Conservation (phyloP, 768 basidiomycete species). For the Cantharellus anzutake region DNA sequence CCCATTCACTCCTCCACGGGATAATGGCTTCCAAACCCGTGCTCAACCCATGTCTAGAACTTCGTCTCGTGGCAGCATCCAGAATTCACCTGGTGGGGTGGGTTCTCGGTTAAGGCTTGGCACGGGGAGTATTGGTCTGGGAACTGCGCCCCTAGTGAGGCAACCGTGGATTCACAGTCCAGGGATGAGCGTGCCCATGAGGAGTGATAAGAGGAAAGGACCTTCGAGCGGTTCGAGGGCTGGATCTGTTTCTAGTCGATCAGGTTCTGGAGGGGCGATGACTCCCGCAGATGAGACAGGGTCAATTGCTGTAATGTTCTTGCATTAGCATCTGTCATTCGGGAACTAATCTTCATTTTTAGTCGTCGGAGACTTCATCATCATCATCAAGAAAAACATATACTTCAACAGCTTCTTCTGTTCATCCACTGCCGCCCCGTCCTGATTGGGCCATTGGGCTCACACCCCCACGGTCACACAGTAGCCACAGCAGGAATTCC, state of each 20-base stretch:
- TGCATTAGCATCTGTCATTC: constrained; percentile 19
- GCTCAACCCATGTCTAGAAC: background rate
- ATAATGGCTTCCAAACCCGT: background rate
- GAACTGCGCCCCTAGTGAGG: background rate
- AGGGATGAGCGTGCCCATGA: constrained; percentile 19
- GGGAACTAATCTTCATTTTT: background rate
- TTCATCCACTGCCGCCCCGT: constrained; percentile 55
- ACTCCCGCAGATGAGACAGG: constrained; percentile 58
- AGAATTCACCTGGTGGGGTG: background rate
- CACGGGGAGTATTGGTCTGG: background rate
- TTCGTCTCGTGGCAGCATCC: background rate
- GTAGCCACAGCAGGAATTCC: background rate
- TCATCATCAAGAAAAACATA: constrained; percentile 64
- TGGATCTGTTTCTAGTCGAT: constrained; percentile 4
- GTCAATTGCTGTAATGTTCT: constrained; percentile 40
- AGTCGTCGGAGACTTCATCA: constrained; percentile 21
- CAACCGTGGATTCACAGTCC: constrained; percentile 21
- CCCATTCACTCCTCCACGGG: background rate
- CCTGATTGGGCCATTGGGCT: constrained; percentile 84
- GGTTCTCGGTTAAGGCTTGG: background rate
- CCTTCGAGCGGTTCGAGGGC: constrained; percentile 5
- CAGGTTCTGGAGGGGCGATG: constrained; percentile 25
- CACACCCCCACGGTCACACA: background rate
- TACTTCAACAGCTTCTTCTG: constrained; percentile 51
- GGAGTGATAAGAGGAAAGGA: background rate